These are phyloP conservation scores for Scalesia atractyloides DNA, from an alignment of 129 eudicot genomes.

Conservation along the genomic window DNA sequence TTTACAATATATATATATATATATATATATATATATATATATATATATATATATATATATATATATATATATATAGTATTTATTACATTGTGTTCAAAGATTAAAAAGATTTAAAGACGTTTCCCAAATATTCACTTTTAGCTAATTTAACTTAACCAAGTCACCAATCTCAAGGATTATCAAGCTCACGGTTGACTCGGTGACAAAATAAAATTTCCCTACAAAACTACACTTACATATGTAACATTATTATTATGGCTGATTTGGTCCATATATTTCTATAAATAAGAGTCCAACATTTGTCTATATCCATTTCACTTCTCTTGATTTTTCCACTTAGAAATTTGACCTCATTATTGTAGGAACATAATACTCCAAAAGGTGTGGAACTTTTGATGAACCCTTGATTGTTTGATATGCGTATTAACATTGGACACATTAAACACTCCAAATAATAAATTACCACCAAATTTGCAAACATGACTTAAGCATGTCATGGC, in stretches of 20 bases:
- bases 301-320: slow-evolving; percentile 7
- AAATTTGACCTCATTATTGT: slow-evolving; percentile 19
- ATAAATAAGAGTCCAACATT: not conserved
- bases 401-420: slow-evolving; percentile 24
- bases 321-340: slow-evolving; percentile 23
- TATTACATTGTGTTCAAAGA: no score
- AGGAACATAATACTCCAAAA: slow-evolving; percentile 28
- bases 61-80: no score
- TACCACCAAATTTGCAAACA: slow-evolving; percentile 10
- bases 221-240: not conserved
- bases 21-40: no score
- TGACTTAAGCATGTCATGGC: slow-evolving; percentile 7
- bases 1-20: no score
- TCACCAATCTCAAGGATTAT: not conserved
- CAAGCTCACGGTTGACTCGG: not conserved
- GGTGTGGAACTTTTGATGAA: slow-evolving; percentile 22
- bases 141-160: not conserved
- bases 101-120: no score
- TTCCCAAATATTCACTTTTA: not conserved
- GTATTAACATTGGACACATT: slow-evolving; percentile 19
- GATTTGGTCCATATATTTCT: not conserved
- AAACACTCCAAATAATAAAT: slow-evolving; percentile 13
- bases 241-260: not conserved
- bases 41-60: no score
- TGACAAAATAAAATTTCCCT: not conserved